Evolutionary conservation across 305 asterid species (phyloP).

Genomic region (Stenogyne calaminthoides): DNA sequence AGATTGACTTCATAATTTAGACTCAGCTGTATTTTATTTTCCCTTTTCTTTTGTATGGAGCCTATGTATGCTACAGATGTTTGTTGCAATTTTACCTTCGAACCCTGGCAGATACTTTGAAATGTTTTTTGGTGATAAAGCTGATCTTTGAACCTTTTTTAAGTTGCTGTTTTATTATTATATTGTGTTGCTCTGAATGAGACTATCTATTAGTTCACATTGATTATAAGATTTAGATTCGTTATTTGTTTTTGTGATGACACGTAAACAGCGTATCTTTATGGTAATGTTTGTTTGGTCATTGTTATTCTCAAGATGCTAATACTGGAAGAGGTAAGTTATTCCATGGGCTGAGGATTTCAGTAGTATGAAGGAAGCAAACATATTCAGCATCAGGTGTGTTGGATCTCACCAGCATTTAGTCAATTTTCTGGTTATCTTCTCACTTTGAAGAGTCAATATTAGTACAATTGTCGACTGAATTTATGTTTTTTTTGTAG

Average conservation of each 20-base stretch:
- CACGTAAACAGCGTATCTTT: conserved; percentile 15
- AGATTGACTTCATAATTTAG: conserved; percentile 36
- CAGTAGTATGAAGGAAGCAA: conserved; percentile 14
- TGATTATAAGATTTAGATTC: conserved; percentile 7
- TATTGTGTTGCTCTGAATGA: background rate
- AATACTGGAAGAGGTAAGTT: conserved; percentile 30
- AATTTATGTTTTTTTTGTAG: conserved; percentile 19
- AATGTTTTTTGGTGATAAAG: conserved; percentile 28
- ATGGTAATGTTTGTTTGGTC: conserved; percentile 29
- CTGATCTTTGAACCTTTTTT: conserved; percentile 11
- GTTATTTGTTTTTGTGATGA: conserved; percentile 20
- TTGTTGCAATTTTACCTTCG: conserved; percentile 25
- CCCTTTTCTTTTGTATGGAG: conserved; percentile 33
- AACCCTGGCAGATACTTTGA: background rate
- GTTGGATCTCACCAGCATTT: conserved; percentile 15
- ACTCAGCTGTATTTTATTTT: conserved; percentile 47
- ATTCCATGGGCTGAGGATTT: conserved; percentile 31
- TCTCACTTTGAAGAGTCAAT: background rate
- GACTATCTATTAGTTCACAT: background rate
- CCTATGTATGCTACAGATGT: conserved; percentile 19
- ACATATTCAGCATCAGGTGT: conserved; percentile 17
- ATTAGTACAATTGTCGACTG: background rate
- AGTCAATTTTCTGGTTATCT: background rate
- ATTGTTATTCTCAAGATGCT: conserved; percentile 28
- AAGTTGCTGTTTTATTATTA: conserved; percentile 6